Evolutionary conservation across 2,329 filamentous ascomycete genomes (phyloP).

Genomic region (Alternaria brassicae): DNA sequence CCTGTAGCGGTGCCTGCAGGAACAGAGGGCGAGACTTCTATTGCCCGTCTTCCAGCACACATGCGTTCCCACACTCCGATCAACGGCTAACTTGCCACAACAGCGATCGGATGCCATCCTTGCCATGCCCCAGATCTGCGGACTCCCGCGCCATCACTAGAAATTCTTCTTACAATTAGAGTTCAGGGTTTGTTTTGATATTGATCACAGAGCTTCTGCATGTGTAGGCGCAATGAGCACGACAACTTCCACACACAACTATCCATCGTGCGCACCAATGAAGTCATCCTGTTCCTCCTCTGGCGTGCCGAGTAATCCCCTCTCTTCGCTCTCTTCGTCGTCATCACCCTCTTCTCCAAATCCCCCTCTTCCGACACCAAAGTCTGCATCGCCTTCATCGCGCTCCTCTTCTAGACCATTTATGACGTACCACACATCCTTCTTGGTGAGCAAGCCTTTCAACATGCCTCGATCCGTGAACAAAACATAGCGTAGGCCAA

Average conservation of each 20-base stretch:
- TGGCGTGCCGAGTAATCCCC: constrained; percentile 47
- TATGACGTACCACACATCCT: constrained; percentile 94
- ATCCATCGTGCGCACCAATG: constrained; percentile 22
- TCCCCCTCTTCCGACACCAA: constrained; percentile 36
- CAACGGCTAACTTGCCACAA: constrained; percentile 11
- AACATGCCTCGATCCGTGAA: constrained; percentile 83
- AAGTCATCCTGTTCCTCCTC: constrained; percentile 33
- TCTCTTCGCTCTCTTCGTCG: constrained; percentile 48
- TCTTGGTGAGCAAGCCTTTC: constrained; percentile 90
- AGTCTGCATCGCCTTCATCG: constrained; percentile 49
- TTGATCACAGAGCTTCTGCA: not conserved
- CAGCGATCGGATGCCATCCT: constrained; percentile 2
- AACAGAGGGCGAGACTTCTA: constrained; percentile 4
- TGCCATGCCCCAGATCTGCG: constrained; percentile 4
- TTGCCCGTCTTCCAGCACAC: not conserved
- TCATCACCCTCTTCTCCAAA: constrained; percentile 42
- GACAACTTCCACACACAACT: constrained; percentile 5
- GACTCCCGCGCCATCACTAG: constrained; percentile 4
- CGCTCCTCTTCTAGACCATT: constrained; percentile 61
- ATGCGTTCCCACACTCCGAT: constrained; percentile 1
- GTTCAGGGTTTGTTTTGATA: constrained; percentile 1
- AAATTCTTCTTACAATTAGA: not conserved
- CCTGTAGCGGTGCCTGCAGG: constrained; percentile 7
- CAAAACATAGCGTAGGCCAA: constrained; percentile 88
- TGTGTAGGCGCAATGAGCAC: constrained; percentile 2